These are phyloP conservation scores for Colletotrichum sp. DNA, from an alignment of 2,329 filamentous ascomycete genomes.

Conservation along the genomic window DNA sequence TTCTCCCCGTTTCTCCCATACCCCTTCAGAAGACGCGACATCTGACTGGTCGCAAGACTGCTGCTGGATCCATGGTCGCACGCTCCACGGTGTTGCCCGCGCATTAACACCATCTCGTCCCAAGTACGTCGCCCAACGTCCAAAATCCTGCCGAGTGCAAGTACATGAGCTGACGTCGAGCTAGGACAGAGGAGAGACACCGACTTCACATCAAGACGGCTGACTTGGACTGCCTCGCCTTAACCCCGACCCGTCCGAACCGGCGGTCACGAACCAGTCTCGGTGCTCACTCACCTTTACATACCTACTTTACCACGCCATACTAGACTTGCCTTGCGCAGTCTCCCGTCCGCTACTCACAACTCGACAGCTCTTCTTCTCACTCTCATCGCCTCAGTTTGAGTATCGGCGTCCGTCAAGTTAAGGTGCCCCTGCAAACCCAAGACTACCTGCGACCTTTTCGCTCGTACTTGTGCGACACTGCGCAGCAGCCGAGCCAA, in stretches of 20 bases:
- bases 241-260: slow-evolving; percentile 15
- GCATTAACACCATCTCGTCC: slow-evolving; percentile 1
- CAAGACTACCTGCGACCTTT: not conserved
- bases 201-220: not conserved
- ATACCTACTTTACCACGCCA: not conserved
- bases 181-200: not conserved
- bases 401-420: not conserved
- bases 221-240: not conserved
- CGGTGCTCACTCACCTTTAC: not conserved
- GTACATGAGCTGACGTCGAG: not conserved
- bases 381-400: not conserved
- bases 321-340: not conserved
- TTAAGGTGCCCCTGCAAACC: not conserved
- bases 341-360: not conserved
- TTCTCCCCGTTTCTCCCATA: not conserved
- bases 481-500: slow-evolving; percentile 7
- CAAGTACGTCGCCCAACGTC: not conserved
- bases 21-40: not conserved
- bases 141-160: not conserved
- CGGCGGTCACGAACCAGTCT: not conserved
- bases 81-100: not conserved
- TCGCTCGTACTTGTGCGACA: slow-evolving; percentile 3
- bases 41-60: not conserved
- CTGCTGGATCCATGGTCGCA: not conserved
- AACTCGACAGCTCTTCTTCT: not conserved